Conservation (phyloP, 2,329 filamentous ascomycete species). For the Fusarium veterinarium region DNA sequence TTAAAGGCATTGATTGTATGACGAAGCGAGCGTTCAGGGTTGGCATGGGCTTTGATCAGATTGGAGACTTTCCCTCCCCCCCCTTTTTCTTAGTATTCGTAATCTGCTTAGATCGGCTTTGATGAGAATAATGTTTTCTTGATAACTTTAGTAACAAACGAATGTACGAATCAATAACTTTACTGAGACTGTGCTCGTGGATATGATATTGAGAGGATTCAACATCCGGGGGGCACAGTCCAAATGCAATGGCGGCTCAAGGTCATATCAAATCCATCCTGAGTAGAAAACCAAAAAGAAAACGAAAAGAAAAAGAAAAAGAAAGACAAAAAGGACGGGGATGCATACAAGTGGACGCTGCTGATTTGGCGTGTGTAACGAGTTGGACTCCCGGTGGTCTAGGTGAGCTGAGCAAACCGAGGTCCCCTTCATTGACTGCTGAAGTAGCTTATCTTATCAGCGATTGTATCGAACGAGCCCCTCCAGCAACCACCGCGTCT, state of each 20-base stretch:
- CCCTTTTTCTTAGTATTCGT: neutral
- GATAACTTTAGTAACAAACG: slow-evolving; percentile 2
- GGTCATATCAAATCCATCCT: too few species aligned
- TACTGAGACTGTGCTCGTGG: neutral
- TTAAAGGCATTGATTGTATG: slow-evolving; percentile 18
- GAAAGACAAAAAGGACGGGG: too few species aligned
- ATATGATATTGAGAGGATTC: neutral
- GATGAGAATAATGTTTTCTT: slow-evolving; percentile 15
- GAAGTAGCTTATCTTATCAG: slow-evolving; percentile 13
- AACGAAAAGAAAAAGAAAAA: too few species aligned
- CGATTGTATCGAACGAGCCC: neutral
- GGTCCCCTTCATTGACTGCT: neutral
- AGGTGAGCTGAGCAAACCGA: neutral
- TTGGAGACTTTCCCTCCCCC: neutral
- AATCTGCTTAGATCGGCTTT: slow-evolving; percentile 6
- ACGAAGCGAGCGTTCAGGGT: slow-evolving; percentile 21
- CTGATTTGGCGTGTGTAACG: neutral
- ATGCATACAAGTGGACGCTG: too few species aligned
- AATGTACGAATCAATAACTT: slow-evolving; percentile 26
- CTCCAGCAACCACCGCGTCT: slow-evolving; percentile 16
- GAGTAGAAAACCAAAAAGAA: too few species aligned
- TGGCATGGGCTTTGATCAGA: slow-evolving; percentile 20
- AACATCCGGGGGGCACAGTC: too few species aligned
- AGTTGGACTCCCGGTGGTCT: neutral
- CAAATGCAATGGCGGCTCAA: too few species aligned